phyloP scores from a whole-genome alignment of 306 rosid genomes.

The Dalbergia oliveri region DNA sequence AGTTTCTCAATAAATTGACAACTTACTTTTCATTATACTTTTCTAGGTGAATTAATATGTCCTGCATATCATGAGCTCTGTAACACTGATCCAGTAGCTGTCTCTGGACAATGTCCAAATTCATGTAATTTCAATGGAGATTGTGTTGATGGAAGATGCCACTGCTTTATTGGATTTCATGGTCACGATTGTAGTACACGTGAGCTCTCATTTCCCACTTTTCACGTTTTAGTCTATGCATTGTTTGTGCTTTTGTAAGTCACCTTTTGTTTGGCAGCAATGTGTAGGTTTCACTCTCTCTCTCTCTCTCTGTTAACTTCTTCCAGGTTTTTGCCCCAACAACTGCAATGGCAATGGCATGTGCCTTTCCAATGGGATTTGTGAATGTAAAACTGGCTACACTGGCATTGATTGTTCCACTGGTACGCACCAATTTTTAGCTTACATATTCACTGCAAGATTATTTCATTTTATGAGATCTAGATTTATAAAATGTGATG shows the following conservation, averaged over 20 bases:
- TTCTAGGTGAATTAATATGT: slow-evolving; percentile 82
- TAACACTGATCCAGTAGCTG: slow-evolving; percentile 54
- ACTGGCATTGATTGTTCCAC: slow-evolving; percentile 91
- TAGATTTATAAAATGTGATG: background rate
- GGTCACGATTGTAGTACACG: slow-evolving; percentile 85
- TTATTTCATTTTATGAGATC: slow-evolving; percentile 10
- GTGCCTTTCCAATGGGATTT: slow-evolving; percentile 82
- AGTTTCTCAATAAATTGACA: slow-evolving; percentile 28
- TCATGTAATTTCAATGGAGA: slow-evolving; percentile 87
- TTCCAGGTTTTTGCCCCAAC: slow-evolving; percentile 79
- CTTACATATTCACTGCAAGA: slow-evolving; percentile 6
- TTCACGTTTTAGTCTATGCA: slow-evolving; percentile 4
- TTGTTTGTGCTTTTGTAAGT: slow-evolving; percentile 18
- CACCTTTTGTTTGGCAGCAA: background rate
- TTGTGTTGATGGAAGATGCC: slow-evolving; percentile 86
- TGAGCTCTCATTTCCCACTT: slow-evolving; percentile 52
- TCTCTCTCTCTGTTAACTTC: background rate
- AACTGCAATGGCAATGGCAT: slow-evolving; percentile 73
- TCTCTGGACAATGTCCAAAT: slow-evolving; percentile 75
- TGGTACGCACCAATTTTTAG: slow-evolving; percentile 54
- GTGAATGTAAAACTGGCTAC: slow-evolving; percentile 81
- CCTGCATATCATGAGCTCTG: slow-evolving; percentile 91
- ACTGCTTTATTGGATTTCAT: slow-evolving; percentile 80
- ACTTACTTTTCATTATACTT: slow-evolving; percentile 36
- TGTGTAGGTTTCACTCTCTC: background rate